A percentile compares a stretch with the other conserved stretches of the same genome.
phyloP scores from a whole-genome alignment of 2,329 filamentous ascomycete species.

The Aphanocladium album region DNA sequence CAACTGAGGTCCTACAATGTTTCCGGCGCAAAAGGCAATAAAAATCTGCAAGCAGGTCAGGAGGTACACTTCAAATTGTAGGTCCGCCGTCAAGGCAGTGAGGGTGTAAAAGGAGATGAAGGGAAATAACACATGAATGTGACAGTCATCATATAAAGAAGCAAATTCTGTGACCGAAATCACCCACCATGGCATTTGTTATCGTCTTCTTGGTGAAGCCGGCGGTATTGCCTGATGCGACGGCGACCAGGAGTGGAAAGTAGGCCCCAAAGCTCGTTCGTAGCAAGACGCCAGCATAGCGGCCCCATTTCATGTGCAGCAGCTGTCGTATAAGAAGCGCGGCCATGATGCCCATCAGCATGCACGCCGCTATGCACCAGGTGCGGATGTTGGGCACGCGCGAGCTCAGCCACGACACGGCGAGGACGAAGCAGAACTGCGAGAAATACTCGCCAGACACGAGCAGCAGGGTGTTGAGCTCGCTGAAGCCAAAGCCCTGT shows the following conservation, averaged over 20 bases:
- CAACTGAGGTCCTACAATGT: conserved; percentile 56
- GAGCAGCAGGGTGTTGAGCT: conserved; percentile 18
- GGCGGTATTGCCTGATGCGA: conserved; percentile 52
- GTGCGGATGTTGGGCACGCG: conserved; percentile 23
- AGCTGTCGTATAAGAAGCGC: conserved; percentile 20
- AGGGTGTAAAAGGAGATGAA: too few species aligned
- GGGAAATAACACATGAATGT: too few species aligned
- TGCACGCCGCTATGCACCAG: conserved; percentile 21
- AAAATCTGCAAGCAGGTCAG: conserved; percentile 33
- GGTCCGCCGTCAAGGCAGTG: too few species aligned
- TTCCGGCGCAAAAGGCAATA: conserved; percentile 55
- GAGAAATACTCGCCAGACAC: conserved; percentile 16
- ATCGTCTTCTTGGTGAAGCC: conserved; percentile 58
- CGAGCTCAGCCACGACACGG: conserved; percentile 18
- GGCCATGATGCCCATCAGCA: conserved; percentile 18
- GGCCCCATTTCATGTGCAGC: not conserved
- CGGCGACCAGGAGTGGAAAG: conserved; percentile 41
- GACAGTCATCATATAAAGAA: too few species aligned
- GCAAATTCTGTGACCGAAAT: too few species aligned
- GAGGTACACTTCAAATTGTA: too few species aligned
- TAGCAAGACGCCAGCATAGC: not conserved
- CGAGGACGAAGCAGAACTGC: conserved; percentile 21
- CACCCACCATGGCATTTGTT: conserved; percentile 45
- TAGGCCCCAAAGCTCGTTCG: not conserved
- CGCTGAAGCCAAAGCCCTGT: conserved; percentile 20